A percentile compares a stretch with the other conserved stretches of the same genome.
phyloP scores from a whole-genome alignment of 2,329 filamentous ascomycete genomes.

The Fusarium bulbicola region DNA sequence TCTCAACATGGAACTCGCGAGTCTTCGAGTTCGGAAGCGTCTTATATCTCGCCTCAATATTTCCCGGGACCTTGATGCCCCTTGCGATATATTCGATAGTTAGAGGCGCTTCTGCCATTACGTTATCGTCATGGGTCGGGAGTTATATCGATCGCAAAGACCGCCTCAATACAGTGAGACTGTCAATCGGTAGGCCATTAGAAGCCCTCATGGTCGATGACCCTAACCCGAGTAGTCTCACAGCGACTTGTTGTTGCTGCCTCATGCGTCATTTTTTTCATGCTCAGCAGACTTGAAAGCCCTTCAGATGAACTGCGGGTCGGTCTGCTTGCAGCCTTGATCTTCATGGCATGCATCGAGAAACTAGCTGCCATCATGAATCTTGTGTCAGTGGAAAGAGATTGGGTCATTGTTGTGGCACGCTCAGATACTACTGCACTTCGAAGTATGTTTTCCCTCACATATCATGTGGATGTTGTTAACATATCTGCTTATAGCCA shows the following conservation, averaged over 20 bases:
- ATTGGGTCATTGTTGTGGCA: constrained; percentile 63
- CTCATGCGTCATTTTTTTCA: constrained; percentile 58
- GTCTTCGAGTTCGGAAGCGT: constrained; percentile 71
- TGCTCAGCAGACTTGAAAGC: constrained; percentile 18
- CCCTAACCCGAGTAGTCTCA: constrained; percentile 37
- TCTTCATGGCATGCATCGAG: constrained; percentile 71
- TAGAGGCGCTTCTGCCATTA: constrained; percentile 65
- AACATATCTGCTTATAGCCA: constrained; percentile 36
- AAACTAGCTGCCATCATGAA: constrained; percentile 74
- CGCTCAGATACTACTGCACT: constrained; percentile 27
- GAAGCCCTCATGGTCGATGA: not conserved
- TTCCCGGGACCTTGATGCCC: constrained; percentile 68
- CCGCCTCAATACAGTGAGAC: constrained; percentile 59
- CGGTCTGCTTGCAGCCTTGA: constrained; percentile 48
- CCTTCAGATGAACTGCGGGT: constrained; percentile 11
- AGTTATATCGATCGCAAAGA: constrained; percentile 64
- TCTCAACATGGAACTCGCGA: constrained; percentile 72
- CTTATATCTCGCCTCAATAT: constrained; percentile 65
- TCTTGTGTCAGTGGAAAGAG: constrained; percentile 73
- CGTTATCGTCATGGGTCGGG: constrained; percentile 68
- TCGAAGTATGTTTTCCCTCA: constrained; percentile 14
- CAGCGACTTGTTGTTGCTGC: constrained; percentile 56
- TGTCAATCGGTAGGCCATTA: constrained; percentile 54
- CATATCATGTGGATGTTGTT: not conserved
- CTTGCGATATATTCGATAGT: constrained; percentile 75